A percentile compares a stretch with the other conserved stretches of the same genome.
phyloP scores from a whole-genome alignment of 768 basidiomycete species.

The Lactarius tabidus region DNA sequence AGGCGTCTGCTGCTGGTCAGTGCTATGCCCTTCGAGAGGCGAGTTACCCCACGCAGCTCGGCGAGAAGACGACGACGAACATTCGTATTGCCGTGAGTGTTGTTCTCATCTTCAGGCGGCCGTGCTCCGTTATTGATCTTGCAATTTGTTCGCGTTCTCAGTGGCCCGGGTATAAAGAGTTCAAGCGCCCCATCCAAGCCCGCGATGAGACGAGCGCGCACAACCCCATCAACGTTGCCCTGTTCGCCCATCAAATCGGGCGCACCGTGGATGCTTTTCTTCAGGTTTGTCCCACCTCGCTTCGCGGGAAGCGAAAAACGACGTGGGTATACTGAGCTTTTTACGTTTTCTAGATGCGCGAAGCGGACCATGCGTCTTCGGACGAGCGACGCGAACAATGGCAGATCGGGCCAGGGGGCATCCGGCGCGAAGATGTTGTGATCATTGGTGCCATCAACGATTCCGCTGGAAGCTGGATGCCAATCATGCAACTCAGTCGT shows the following conservation, averaged over 20 bases:
- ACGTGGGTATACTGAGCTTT: neutral
- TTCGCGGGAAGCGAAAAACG: neutral
- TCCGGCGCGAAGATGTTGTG: neutral
- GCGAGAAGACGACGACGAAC: neutral
- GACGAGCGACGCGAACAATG: neutral
- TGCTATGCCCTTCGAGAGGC: neutral
- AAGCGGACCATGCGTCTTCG: neutral
- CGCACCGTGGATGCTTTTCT: neutral
- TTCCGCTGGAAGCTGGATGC: slow-evolving; percentile 4
- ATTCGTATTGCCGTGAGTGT: neutral
- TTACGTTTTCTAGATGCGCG: neutral
- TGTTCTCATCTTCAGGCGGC: too few relatives aligned
- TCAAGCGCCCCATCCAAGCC: neutral
- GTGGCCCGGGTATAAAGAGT: slow-evolving; percentile 5
- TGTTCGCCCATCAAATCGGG: neutral
- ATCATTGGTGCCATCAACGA: slow-evolving; percentile 2
- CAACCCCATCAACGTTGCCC: neutral
- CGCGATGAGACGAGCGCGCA: slow-evolving; percentile 1
- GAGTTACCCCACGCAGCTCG: neutral
- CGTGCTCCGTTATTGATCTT: neutral
- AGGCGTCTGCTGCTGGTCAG: neutral
- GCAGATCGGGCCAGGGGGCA: neutral
- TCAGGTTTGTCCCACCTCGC: neutral
- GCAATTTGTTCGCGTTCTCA: neutral
- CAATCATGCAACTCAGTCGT: neutral